Evolutionary conservation across 345 rosid species (phyloP).

Genomic region (Eucalyptus pauciflora): DNA sequence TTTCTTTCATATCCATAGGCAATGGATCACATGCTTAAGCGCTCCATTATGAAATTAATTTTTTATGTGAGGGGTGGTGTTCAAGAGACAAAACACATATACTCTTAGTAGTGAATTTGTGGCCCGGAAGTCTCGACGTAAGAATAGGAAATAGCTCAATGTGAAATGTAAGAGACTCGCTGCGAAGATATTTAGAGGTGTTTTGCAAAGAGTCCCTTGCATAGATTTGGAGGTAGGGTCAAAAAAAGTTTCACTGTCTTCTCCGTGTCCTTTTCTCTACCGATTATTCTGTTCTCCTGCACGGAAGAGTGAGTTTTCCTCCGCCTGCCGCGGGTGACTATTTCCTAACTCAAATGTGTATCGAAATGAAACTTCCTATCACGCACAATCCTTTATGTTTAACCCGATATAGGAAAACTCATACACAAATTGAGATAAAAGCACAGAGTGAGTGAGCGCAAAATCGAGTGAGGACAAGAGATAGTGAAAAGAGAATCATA

Average conservation of each 20-base stretch:
- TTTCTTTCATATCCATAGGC: background rate
- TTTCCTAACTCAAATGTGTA: background rate
- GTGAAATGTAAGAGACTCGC: background rate
- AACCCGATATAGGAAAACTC: background rate
- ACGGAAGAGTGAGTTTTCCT: background rate
- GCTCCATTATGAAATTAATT: background rate
- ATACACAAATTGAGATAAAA: background rate
- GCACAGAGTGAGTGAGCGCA: background rate
- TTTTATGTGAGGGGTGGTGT: background rate
- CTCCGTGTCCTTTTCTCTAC: conserved; percentile 3
- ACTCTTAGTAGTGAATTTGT: background rate
- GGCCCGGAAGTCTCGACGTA: background rate
- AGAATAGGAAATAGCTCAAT: background rate
- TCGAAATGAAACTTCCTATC: too few species aligned
- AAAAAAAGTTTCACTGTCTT: background rate
- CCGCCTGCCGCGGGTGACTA: background rate
- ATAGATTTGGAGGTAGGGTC: background rate
- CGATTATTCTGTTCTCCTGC: background rate
- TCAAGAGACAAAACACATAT: too few species aligned
- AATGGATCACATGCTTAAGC: background rate
- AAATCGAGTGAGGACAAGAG: background rate
- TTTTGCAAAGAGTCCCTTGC: conserved; percentile 15
- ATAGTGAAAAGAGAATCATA: background rate
- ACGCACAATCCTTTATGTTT: background rate
- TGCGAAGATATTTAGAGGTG: conserved; percentile 9